Conservation (phyloP, 1,139 yeast genomes). For the Chernovozyma sophiae-reginae region DNA sequence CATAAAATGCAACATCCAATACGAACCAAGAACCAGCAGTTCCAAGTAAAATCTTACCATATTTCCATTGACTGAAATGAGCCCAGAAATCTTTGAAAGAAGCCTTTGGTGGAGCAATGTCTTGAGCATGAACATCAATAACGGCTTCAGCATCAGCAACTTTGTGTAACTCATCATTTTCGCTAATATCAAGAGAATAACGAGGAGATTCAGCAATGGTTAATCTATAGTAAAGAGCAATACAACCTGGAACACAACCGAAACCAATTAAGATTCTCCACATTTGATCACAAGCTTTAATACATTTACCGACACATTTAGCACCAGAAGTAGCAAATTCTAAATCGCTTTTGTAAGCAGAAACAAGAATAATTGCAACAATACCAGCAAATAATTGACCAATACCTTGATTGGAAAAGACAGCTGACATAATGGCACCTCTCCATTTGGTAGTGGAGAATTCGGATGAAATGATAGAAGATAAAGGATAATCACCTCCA, state of each 20-base stretch:
- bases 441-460: constrained; percentile 91
- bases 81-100: constrained; percentile 54
- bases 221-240: constrained; percentile 83
- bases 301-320: constrained; percentile 62
- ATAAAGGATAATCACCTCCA: constrained; percentile 98
- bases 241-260: constrained; percentile 82
- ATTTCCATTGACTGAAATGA: constrained; percentile 87
- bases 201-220: constrained; percentile 94
- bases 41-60: constrained; percentile 80
- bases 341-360: constrained; percentile 63
- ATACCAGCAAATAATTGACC: constrained; percentile 88
- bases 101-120: constrained; percentile 53
- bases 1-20: constrained; percentile 94
- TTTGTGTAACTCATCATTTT: constrained; percentile 52
- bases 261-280: constrained; percentile 88
- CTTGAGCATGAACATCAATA: constrained; percentile 44
- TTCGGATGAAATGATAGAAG: constrained; percentile 87
- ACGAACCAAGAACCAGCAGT: constrained; percentile 97
- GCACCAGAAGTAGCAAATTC: constrained; percentile 45
- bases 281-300: constrained; percentile 82
- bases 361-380: constrained; percentile 67
- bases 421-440: constrained; percentile 95
- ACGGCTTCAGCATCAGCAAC: constrained; percentile 57
- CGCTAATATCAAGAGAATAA: constrained; percentile 70
- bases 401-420: constrained; percentile 89